Evolutionary conservation across 306 rosid species (phyloP).

Genomic region (Macrotyloma uniflorum): DNA sequence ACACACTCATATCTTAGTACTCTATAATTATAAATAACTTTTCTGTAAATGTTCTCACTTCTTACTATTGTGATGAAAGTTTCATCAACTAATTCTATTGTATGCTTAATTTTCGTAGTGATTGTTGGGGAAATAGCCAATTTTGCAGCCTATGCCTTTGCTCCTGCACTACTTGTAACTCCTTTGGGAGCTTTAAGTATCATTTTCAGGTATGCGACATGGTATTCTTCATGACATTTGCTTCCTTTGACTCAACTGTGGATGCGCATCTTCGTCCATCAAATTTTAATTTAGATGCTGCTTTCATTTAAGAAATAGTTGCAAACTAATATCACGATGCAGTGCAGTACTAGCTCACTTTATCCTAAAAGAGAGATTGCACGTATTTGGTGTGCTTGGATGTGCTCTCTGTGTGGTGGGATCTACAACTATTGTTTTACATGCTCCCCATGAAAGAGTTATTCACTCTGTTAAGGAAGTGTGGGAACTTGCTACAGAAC

Average conservation of each 20-base stretch:
- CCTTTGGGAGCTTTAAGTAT: constrained; percentile 98
- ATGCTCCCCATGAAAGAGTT: constrained; percentile 84
- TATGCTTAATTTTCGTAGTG: constrained; percentile 56
- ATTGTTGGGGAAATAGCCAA: constrained; percentile 91
- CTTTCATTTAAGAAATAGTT: constrained; percentile 13
- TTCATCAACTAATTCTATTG: constrained; percentile 16
- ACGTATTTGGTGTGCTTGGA: constrained; percentile 85
- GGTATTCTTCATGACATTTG: neutral
- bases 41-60: neutral
- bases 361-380: constrained; percentile 76
- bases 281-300: neutral
- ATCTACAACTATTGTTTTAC: constrained; percentile 75
- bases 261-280: neutral
- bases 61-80: neutral
- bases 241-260: neutral
- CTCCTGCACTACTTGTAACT: constrained; percentile 93
- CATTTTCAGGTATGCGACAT: constrained; percentile 71
- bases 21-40: neutral
- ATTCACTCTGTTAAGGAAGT: constrained; percentile 90
- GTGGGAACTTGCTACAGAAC: constrained; percentile 88
- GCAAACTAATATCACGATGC: constrained; percentile 48
- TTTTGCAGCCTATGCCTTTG: constrained; percentile 96
- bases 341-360: constrained; percentile 96
- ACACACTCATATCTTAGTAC: neutral
- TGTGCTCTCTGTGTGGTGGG: constrained; percentile 94